Conservation (phyloP, 1,284 basidiomycete genomes). For the Vanrija pseudolonga region DNA sequence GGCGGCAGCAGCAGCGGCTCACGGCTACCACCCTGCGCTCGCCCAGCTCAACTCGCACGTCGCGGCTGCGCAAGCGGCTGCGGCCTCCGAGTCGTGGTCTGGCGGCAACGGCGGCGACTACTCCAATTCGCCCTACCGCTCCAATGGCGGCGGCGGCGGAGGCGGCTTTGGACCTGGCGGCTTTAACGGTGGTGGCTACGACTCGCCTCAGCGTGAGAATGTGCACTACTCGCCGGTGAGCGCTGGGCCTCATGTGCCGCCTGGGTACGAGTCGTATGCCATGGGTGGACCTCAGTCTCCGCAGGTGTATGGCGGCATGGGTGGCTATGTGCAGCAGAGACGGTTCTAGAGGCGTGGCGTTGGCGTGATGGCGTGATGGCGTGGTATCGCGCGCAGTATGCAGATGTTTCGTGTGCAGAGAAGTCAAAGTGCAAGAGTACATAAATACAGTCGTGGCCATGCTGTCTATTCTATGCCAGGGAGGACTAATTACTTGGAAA, state of each 20-base stretch:
- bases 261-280: slow-evolving; percentile 2
- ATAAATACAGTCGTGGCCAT: background rate
- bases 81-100: slow-evolving; percentile 3
- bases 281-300: background rate
- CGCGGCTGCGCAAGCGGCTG: background rate
- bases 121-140: background rate
- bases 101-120: background rate
- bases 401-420: background rate
- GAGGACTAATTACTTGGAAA: too few relatives aligned
- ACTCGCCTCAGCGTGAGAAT: background rate
- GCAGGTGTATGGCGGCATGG: slow-evolving; percentile 7
- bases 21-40: slow-evolving; percentile 17
- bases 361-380: background rate
- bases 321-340: slow-evolving; percentile 4
- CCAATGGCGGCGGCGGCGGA: background rate
- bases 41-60: slow-evolving; percentile 16
- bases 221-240: background rate
- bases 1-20: slow-evolving; percentile 3
- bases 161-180: background rate
- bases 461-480: too few relatives aligned
- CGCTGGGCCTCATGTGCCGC: slow-evolving; percentile 1
- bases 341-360: background rate
- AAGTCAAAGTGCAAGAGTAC: background rate
- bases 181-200: background rate
- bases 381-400: background rate